phyloP scores from a whole-genome alignment of 1,284 basidiomycete genomes.

The Fomitopsis palustris region DNA sequence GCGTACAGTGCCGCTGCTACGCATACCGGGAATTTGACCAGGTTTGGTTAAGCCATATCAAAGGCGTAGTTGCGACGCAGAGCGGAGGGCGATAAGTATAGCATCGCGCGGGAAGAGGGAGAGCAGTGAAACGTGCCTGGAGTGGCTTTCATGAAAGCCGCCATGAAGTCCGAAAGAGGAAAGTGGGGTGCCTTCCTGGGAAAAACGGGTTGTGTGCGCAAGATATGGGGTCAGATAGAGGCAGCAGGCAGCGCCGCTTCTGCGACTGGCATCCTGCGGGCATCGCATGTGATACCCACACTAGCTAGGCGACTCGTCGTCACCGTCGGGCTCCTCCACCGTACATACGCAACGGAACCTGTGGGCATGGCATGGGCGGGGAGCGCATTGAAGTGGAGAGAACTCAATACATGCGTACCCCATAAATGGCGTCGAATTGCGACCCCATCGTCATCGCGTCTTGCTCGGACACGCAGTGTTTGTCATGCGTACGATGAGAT shows the following conservation, averaged over 20 bases:
- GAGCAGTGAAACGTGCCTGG: neutral
- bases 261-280: neutral
- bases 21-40: too few relatives aligned
- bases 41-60: too few relatives aligned
- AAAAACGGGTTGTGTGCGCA: conserved; percentile 1
- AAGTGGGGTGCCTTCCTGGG: conserved; percentile 2
- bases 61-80: too few relatives aligned
- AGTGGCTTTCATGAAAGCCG: neutral
- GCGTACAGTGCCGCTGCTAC: too few relatives aligned
- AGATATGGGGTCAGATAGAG: conserved; percentile 1
- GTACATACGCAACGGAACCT: neutral
- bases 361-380: neutral
- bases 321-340: neutral
- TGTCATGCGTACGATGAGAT: neutral
- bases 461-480: neutral
- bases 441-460: neutral
- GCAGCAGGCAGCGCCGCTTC: neutral
- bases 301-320: neutral
- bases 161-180: neutral
- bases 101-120: neutral
- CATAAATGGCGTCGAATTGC: neutral
- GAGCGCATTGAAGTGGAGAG: neutral
- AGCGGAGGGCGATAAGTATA: neutral
- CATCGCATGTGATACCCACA: neutral
- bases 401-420: neutral